These are phyloP conservation scores for Rickenella mellea DNA, from an alignment of 768 basidiomycete species.

Conservation along the genomic window DNA sequence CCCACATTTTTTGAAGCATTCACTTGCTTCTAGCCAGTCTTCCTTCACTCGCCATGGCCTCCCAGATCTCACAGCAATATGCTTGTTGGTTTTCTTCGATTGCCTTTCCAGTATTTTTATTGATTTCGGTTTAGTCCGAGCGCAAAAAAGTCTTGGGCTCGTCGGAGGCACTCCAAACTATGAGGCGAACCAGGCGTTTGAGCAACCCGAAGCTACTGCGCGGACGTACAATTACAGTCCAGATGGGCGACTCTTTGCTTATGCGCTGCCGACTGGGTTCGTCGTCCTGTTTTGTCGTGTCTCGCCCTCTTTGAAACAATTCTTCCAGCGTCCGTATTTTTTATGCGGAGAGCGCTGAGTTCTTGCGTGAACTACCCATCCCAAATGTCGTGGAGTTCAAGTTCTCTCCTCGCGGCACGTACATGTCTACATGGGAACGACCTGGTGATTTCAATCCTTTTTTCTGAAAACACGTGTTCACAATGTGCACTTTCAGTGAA, in stretches of 20 bases:
- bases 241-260: constrained; percentile 83
- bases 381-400: constrained; percentile 74
- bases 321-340: constrained; percentile 62
- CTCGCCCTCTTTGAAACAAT: constrained; percentile 6
- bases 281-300: constrained; percentile 19
- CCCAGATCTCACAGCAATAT: constrained; percentile 73
- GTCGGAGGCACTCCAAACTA: constrained; percentile 78
- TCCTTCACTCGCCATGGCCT: constrained; percentile 42
- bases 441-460: constrained; percentile 37
- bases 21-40: constrained; percentile 56
- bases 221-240: constrained; percentile 75
- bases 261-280: constrained; percentile 67
- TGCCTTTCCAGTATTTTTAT: constrained; percentile 2
- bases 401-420: constrained; percentile 91
- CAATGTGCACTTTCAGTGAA: constrained; percentile 38
- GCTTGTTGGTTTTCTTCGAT: constrained; percentile 55
- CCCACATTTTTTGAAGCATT: constrained; percentile 51
- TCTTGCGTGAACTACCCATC: constrained; percentile 66
- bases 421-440: constrained; percentile 93
- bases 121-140: constrained; percentile 54
- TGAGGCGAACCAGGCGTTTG: constrained; percentile 49
- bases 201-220: constrained; percentile 58
- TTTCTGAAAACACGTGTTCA: not conserved
- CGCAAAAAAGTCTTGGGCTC: constrained; percentile 88
- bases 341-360: constrained; percentile 62